Evolutionary conservation across 495 filamentous ascomycete species (phyloP), one percentile per base, ranked within the genome.

Genomic region (Trichoderma virens): DNA sequence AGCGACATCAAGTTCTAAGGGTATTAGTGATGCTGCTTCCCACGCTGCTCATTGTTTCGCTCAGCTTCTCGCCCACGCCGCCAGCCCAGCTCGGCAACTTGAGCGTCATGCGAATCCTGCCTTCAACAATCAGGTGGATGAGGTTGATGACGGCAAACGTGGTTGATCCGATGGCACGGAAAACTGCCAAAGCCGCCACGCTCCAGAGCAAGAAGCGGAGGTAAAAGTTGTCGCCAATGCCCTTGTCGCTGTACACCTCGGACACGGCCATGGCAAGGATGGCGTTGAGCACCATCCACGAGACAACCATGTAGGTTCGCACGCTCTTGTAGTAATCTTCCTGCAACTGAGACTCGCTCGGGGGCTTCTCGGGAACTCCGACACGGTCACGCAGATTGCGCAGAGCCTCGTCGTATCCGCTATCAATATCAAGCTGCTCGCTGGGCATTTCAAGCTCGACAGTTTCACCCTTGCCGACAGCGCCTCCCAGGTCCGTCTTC

Each of bases 321-420:
- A 99, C 95, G 56, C 90, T 91, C 68, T 92, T 89, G 80, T 99
- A 99, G 80, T 99, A 99, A 76, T 99, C 95, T 73, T 98, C 92
- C 73, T 98, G 93, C 74, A 89, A 75, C 79, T 97, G 93, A 13
- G 85, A 80, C 63, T 97, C 95, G 43, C 83, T 85, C 25, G 86
- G 64, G 0, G 76, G 72, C 0, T 82, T 76, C 43, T 73, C 70
- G 3, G 88, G 82, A 0, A 97, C 94, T 69, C 96, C 91, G 67
- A 98, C 80, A 31, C 95, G 83, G 72, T 99, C 95, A 59, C 95
- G 86, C 27, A 99, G 87, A 74, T 99, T 99, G 66, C 95, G 89
- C 43, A 99, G 84, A 5, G 95, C 95, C 69, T 96, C 93, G 74
- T 99, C 95, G 74, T 99, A 99, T 8, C 95, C 94, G 56, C 85